Evolutionary conservation across 2,329 filamentous ascomycete species (phyloP), one percentile per base, ranked within the genome.

Genomic region (Ascosphaera apis): DNA sequence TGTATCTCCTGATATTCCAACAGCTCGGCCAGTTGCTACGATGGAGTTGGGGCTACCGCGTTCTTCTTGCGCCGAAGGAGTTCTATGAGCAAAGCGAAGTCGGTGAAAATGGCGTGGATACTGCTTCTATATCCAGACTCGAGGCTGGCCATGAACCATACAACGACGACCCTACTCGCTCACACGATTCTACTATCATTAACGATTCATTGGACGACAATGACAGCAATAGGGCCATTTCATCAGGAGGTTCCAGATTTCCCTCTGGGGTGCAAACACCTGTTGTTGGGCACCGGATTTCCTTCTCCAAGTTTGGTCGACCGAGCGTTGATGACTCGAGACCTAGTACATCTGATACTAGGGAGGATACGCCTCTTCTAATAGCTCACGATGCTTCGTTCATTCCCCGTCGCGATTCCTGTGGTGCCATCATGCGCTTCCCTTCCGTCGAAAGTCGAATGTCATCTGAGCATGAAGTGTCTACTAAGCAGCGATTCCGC

Each of bases 11-110:
- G 41, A 91, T 98, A 45, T 98, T 98, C 59, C 88, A 98, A 58
- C 88, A 98, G 53, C 69, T 98, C 2, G 88, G 88, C 15, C 88
- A 98, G 56, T 63, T 95, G 17, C 75, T 98, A 15, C 72, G 88
- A 40, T 98, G 88, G 88, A 93, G 81, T 42, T 98, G 88, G 88
- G 88, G 88, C 8, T 95, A 92, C 54, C 83, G 92, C 47, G 75
- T 95, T 27, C 64, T 98, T 13, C 63, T 98, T n/a, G 84, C 84
- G 13, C 82, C 86, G 13, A 77, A 81, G 44, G 72, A 76, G 13
- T 55, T 61, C 15, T 61, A 61, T 40, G 27, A 3, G 4, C 40
- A 40, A 15, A 42, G 45, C 9, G 37, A 44, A 30, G n/a, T 4
- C 27, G 27, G n/a, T 4, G 27, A 21, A 4, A 9, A 9, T 21